Conservation (phyloP, 2,329 filamentous ascomycete genomes). For the Aschersonia sp. region DNA sequence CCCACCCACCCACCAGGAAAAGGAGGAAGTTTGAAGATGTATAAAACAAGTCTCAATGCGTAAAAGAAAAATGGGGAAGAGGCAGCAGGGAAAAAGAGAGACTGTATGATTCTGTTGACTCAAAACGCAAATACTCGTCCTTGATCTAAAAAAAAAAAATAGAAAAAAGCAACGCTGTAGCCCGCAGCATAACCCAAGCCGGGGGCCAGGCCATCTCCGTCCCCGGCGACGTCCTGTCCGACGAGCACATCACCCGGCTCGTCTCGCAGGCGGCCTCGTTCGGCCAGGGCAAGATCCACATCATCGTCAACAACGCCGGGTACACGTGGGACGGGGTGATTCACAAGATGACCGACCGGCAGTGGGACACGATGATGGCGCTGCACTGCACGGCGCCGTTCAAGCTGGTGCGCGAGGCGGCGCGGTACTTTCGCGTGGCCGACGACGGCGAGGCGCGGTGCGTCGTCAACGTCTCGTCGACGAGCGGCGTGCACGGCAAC, state of each 20-base stretch:
- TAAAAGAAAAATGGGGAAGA: no score
- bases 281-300: slow-evolving; percentile 75
- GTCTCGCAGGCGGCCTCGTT: slow-evolving; percentile 65
- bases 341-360: slow-evolving; percentile 82
- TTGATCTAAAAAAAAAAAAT: no score
- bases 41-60: not conserved
- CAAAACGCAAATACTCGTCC: no score
- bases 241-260: slow-evolving; percentile 55
- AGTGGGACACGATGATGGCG: slow-evolving; percentile 79
- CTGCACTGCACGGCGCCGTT: slow-evolving; percentile 80
- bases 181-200: slow-evolving; percentile 49
- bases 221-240: slow-evolving; percentile 61
- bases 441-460: slow-evolving; percentile 61
- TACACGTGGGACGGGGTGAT: slow-evolving; percentile 91
- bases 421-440: slow-evolving; percentile 68
- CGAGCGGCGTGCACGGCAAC: slow-evolving; percentile 72
- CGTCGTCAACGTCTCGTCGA: slow-evolving; percentile 74
- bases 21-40: no score
- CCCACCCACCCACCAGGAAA: not conserved
- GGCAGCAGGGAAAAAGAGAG: no score
- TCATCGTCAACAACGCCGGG: slow-evolving; percentile 83
- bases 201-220: slow-evolving; percentile 59
- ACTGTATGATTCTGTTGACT: no score
- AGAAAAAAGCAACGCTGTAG: slow-evolving; percentile 52
- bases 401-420: slow-evolving; percentile 63